These are phyloP conservation scores for Auricularia sp. DNA, from an alignment of 768 basidiomycete genomes.

Conservation along the genomic window DNA sequence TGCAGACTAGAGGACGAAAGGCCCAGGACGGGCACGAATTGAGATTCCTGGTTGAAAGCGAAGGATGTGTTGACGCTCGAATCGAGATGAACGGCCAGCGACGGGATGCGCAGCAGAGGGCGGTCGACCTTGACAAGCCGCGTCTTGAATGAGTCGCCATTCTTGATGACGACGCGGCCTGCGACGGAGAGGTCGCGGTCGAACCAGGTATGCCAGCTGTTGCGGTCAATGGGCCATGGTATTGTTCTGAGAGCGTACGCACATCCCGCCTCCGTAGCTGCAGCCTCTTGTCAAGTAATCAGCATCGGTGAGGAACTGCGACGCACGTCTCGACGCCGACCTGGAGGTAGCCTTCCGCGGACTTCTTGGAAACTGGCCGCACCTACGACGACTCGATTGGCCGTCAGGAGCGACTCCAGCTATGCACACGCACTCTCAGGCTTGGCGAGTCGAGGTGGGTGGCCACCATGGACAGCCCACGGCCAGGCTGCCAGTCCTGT, in stretches of 20 bases:
- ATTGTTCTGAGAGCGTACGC: background rate
- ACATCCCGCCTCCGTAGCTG: constrained; percentile 67
- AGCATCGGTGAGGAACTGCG: background rate
- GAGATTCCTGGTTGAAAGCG: constrained; percentile 84
- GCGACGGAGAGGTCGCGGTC: constrained; percentile 90
- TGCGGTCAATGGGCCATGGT: background rate
- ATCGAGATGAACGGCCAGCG: constrained; percentile 82
- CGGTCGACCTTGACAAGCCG: constrained; percentile 74
- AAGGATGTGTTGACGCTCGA: constrained; percentile 50
- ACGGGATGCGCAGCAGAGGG: constrained; percentile 85
- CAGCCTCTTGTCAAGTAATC: constrained; percentile 14
- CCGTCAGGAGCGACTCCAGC: background rate
- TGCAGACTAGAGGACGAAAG: constrained; percentile 30
- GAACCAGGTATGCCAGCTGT: constrained; percentile 76
- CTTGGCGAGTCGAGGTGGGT: constrained; percentile 92
- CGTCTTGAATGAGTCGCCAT: constrained; percentile 44
- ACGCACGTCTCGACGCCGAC: constrained; percentile 64
- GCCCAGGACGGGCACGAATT: constrained; percentile 84
- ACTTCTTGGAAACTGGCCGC: constrained; percentile 75
- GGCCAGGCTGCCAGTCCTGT: constrained; percentile 54
- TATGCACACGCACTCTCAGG: constrained; percentile 31
- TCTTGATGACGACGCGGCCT: constrained; percentile 67
- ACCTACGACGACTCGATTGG: constrained; percentile 22
- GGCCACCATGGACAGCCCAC: constrained; percentile 75
- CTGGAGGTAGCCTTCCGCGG: constrained; percentile 67